Evolutionary conservation across 2,329 filamentous ascomycete species (phyloP).

Genomic region (Epichloe amarillans): DNA sequence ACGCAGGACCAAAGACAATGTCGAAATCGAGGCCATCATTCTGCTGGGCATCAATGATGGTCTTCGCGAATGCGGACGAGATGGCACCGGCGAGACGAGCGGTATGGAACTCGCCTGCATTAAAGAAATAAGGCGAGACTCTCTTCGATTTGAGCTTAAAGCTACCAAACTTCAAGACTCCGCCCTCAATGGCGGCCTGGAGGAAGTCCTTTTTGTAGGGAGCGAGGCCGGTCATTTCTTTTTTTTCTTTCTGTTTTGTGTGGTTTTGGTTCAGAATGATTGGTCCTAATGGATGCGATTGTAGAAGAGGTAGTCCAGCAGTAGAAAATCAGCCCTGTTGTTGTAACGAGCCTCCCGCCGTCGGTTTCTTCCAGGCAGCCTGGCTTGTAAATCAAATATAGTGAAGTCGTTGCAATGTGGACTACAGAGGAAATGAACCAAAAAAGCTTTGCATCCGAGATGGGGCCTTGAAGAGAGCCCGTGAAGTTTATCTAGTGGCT

Average conservation of each 20-base stretch:
- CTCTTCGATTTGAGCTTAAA: constrained; percentile 90
- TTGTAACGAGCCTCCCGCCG: neutral
- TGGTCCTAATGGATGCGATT: neutral
- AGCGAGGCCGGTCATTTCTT: constrained; percentile 26
- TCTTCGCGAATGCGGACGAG: constrained; percentile 64
- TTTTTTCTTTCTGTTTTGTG: neutral
- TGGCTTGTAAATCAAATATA: too few relatives aligned
- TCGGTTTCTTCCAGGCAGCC: neutral
- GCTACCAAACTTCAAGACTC: constrained; percentile 66
- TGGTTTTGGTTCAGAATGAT: neutral
- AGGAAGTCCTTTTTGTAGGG: constrained; percentile 68
- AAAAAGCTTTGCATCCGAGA: neutral
- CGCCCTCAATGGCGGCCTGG: constrained; percentile 50
- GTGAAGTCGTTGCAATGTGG: too few relatives aligned
- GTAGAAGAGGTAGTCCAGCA: neutral
- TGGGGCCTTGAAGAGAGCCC: neutral
- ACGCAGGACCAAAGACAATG: constrained; percentile 84
- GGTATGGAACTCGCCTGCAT: constrained; percentile 81
- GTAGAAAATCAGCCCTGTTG: neutral
- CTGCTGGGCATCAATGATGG: constrained; percentile 37
- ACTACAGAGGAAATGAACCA: neutral
- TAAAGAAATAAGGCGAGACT: constrained; percentile 93
- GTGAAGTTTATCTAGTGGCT: constrained; percentile 7
- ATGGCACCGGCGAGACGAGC: constrained; percentile 66
- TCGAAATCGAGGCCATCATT: constrained; percentile 49